Base-by-base conservation (phyloP, 495 filamentous ascomycete species). In the Talaromyces thailandensis region DNA sequence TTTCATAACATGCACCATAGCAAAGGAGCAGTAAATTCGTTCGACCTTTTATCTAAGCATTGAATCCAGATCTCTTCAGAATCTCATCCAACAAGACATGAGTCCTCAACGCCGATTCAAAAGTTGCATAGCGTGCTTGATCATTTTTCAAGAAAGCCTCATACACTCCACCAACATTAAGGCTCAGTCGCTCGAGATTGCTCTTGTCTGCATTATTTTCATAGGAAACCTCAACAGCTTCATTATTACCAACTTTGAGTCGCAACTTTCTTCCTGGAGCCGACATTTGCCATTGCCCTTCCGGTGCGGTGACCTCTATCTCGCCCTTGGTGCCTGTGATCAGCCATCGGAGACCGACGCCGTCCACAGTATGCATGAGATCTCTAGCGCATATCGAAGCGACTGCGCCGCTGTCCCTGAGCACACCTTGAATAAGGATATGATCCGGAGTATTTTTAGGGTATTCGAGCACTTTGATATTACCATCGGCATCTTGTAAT, bases 281-380 rank as follows among this genome's bases (percentile, higher is more conserved):
- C 67, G 63, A 28, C 66, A 69, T 14, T 76, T 72, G 32, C 78
- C 70, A 25, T 81, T 24, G 6, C 72, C 71, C 2, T 70, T 63
- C 55, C 12, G 56, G 56, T 0, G 73, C 72, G 0, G 75, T 73
- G 16, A 86, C 66, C 21, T 75, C 69, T 23, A 86, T 79, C 69
- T 85, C 81, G 4, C 84, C 84, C 64, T 77, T 80, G 31, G 77
- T 73, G 56, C 84, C 82, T 29, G 76, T 72, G 45, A 88, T 82
- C 0, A 67, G 70, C 85, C 84, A 87, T 14, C 73, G 64, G 14
- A 84, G 70, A 0, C 71, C 77, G 2, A 76, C 73, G 0, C 74
- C 74, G 1, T 75, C 76, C 1, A 76, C 74, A 63, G 82, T 82
- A 1, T 78, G 70, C 53, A 72, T 69, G 0, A 82, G 82, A 14